Evolutionary conservation across 352 stramenopile genomes (phyloP).

Genomic region (Phytopythium aichiense): DNA sequence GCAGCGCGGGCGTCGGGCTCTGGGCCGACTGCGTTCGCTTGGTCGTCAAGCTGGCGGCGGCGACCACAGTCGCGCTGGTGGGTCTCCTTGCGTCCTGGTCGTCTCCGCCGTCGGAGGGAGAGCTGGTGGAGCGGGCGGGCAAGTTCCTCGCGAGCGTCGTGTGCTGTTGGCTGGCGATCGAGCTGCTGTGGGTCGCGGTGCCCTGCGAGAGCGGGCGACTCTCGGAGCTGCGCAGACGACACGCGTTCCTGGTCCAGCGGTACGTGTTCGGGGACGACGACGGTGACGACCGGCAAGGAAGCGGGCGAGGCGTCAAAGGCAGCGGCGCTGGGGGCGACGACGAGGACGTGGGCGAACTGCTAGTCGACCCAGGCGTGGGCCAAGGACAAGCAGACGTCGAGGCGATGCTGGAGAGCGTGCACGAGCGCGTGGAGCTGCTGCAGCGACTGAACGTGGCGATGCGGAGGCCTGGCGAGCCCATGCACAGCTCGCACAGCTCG

Average conservation of each 20-base stretch:
- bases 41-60: constrained; percentile 27
- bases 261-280: constrained; percentile 29
- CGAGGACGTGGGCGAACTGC: background rate
- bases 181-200: constrained; percentile 37
- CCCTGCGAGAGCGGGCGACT: constrained; percentile 18
- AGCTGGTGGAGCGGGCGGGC: constrained; percentile 28
- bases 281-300: background rate
- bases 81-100: background rate
- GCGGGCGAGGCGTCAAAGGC: background rate
- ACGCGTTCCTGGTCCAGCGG: constrained; percentile 37
- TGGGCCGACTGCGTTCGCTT: constrained; percentile 32
- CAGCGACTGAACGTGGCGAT: constrained; percentile 32
- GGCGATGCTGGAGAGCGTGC: constrained; percentile 18
- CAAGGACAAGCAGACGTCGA: background rate
- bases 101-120: constrained; percentile 2
- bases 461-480: constrained; percentile 16
- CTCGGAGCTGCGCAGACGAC: constrained; percentile 24
- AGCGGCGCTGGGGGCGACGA: background rate
- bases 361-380: background rate
- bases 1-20: constrained; percentile 12
- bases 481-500: background rate
- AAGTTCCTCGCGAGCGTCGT: constrained; percentile 30
- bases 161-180: constrained; percentile 21
- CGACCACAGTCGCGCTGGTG: constrained; percentile 19
- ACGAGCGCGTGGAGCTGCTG: constrained; percentile 31